Evolutionary conservation across 164 flowering plant genomes (phyloP), one percentile per base, ranked within the genome.

Genomic region (Vitis rupestris): DNA sequence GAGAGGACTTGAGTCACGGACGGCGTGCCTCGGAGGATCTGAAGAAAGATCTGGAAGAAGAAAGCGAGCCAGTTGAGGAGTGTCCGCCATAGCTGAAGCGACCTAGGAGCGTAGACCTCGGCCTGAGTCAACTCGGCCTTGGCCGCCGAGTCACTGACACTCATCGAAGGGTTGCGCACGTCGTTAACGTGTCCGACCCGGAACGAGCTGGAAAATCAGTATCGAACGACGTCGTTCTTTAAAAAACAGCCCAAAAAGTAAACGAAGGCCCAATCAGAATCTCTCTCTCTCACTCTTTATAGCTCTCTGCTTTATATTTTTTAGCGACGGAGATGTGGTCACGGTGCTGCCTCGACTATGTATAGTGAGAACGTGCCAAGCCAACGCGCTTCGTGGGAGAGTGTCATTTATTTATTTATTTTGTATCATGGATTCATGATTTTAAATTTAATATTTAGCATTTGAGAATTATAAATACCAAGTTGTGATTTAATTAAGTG

Each of bases 11-110:
- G 84, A 8, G 77, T 64, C 30, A 75, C 1, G 29, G 80, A 76
- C 10, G 84, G 84, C 61, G 82, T 73, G 5, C 83, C 84, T 63
- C 85, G 68, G 50, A 86, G 69, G 85, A 91, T 83, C 85, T 85
- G 90, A 19, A 82, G 31, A 71, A 91, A 86, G 84, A 91, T 88
- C 84, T 88, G 92, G 68, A 82, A 86, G 81, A 89, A 82, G 74
- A 88, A 87, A 3, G 83, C 82, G 4, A 93, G 37, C 93, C 97
- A 93, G 75, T 80, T 93, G 57, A 88, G 30, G 19, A 93, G 74
- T 8, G 87, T 70, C 60, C 79, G 71, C 97, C 95, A 89, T 29
- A 84, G 74, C 66, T 86, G 88, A 50, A 80, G 54, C 49, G 87
- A 72, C 68, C 75, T 64, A 7, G 82, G 83, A 59, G 82, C 71